Conservation (phyloP, 2,329 filamentous ascomycete species). For the Curvularia spicifera region DNA sequence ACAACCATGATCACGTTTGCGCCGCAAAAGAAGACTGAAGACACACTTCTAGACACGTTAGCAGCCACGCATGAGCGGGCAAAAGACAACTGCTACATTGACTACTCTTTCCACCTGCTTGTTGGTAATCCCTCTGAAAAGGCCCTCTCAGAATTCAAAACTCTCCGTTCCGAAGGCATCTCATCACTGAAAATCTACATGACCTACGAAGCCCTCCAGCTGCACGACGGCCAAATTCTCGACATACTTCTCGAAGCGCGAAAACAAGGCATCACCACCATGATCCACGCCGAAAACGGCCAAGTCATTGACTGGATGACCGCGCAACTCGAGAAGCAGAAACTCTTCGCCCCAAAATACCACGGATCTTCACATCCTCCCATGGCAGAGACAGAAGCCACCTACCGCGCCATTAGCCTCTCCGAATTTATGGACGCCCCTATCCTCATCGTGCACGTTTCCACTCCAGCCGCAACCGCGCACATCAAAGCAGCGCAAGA, state of each 20-base stretch:
- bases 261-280: conserved; percentile 59
- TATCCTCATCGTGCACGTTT: conserved; percentile 62
- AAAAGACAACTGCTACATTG: conserved; percentile 54
- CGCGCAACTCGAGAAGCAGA: conserved; percentile 57
- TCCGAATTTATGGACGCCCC: conserved; percentile 59
- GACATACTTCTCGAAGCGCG: conserved; percentile 49
- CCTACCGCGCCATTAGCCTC: conserved; percentile 60
- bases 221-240: conserved; percentile 50
- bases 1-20: conserved; percentile 59
- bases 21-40: conserved; percentile 54
- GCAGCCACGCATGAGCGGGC: conserved; percentile 54
- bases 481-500: conserved; percentile 60
- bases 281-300: conserved; percentile 63
- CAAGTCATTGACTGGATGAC: conserved; percentile 63
- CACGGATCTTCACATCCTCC: conserved; percentile 59
- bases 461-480: conserved; percentile 54
- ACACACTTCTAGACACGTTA: conserved; percentile 54
- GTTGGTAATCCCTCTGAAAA: conserved; percentile 47
- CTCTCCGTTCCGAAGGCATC: conserved; percentile 47
- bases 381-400: conserved; percentile 60
- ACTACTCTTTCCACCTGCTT: conserved; percentile 55
- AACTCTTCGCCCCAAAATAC: conserved; percentile 59
- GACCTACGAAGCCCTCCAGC: conserved; percentile 50
- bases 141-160: conserved; percentile 47
- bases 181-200: conserved; percentile 54